phyloP scores from a whole-genome alignment of 345 rosid genomes.

The Moricandia moricandioides region DNA sequence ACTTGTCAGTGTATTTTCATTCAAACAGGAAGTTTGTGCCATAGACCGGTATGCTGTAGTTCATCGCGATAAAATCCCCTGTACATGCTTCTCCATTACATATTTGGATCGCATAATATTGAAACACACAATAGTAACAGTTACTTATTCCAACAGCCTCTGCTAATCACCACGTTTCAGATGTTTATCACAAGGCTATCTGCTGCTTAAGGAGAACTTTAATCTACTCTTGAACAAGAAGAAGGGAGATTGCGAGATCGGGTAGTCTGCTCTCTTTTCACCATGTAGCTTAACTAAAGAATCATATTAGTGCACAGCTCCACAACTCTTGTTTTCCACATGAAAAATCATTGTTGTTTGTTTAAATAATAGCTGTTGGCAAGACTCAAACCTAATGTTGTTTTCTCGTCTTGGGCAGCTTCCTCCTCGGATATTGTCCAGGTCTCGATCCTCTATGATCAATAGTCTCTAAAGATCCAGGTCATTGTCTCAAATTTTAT shows the following conservation, averaged over 20 bases:
- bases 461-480: slow-evolving; percentile 52
- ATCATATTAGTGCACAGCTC: too few relatives aligned
- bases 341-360: background rate
- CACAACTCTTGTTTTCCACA: background rate
- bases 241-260: too few relatives aligned
- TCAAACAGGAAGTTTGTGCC: background rate
- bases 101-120: background rate
- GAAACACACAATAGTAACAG: slow-evolving; percentile 4
- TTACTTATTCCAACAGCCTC: slow-evolving; percentile 50
- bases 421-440: slow-evolving; percentile 48
- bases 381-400: slow-evolving; percentile 2
- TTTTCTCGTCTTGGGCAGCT: slow-evolving; percentile 46
- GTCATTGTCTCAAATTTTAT: slow-evolving; percentile 23
- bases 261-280: slow-evolving; percentile 35
- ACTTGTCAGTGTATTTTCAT: too few relatives aligned
- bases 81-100: background rate
- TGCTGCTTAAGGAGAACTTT: slow-evolving; percentile 84
- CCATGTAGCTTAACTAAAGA: too few relatives aligned
- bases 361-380: background rate
- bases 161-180: slow-evolving; percentile 72
- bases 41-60: slow-evolving; percentile 38
- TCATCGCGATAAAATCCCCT: background rate
- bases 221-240: slow-evolving; percentile 63
- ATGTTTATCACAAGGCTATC: slow-evolving; percentile 60
- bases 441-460: slow-evolving; percentile 64